Evolutionary conservation across 345 rosid genomes (phyloP), one percentile per base, ranked within the genome.

Genomic region (Melastoma malabathricum): DNA sequence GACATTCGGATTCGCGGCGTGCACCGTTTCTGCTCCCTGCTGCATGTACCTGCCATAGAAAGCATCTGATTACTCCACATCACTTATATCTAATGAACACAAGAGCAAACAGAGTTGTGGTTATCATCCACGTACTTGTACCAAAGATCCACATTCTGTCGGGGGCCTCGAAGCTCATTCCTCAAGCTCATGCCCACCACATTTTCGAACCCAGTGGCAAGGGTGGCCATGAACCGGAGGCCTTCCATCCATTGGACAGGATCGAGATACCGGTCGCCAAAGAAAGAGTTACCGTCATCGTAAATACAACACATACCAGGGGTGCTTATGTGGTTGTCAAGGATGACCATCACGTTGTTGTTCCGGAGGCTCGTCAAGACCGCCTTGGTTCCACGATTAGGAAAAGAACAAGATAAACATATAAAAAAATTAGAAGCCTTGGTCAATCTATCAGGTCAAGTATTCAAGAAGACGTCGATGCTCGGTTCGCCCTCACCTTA

Each of bases 21-120:
- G 93, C 55, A 92, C 87, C 18, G 93, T 82, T 61, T 86, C 96
- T 0, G 98, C 98, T 39, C 93, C 96, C 58, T 61, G 64, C 58
- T 80, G 77, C 94, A 86, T 83, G 69, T 79, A 80, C 72, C 84
- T 86, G 41, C 10, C 17, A 22, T 43, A 2, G 3, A 27, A 1
- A 31, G 31, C 10, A 4, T 3, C 20, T 6, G 1, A 19, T 52
- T 1, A 12, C 13, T 15, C 10, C 2, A 22, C 25, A 22, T 1
- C 25, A 22, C 25, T 22, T 22, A 1, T 22, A 22, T 22, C 25
- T 4, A 22, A 13, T 1, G 16, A 20, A 7, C 17, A 31, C 16
- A 7, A 7, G 18, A 46, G 10, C 12, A 12, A 34, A 6, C 41
- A 2, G 2, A 9, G 2, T 34, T 12, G 6, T 7, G 41, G 41